Conservation (phyloP, 2,329 filamentous ascomycete species). For the Fusarium clavum region DNA sequence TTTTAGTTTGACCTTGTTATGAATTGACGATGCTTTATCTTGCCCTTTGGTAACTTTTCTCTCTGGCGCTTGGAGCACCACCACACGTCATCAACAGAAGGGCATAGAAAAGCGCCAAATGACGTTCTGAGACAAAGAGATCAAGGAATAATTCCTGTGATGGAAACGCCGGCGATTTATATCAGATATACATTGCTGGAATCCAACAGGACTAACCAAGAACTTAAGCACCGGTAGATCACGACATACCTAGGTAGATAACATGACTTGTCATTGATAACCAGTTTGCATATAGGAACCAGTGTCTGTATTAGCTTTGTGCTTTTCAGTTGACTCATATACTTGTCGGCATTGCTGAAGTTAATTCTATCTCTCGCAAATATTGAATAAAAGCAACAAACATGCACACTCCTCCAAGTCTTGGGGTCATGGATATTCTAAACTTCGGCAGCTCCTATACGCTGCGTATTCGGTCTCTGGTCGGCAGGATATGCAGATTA, state of each 20-base stretch:
- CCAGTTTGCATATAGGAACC: not conserved
- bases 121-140: conserved; percentile 12
- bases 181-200: not conserved
- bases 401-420: conserved; percentile 10
- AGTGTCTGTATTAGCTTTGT: not conserved
- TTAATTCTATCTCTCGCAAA: not conserved
- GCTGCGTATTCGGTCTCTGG: not conserved
- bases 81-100: conserved; percentile 29
- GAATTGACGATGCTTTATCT: not conserved
- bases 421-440: conserved; percentile 7
- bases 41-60: not conserved
- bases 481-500: conserved; percentile 1
- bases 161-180: not conserved
- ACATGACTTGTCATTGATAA: not conserved
- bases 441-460: not conserved
- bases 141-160: not conserved
- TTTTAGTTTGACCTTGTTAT: not conserved
- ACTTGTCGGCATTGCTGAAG: not conserved
- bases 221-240: not conserved
- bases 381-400: not conserved
- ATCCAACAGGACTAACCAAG: not conserved
- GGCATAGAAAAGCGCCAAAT: not conserved
- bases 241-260: not conserved
- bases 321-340: not conserved
- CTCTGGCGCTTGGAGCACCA: not conserved